phyloP scores from a whole-genome alignment of 495 filamentous ascomycete genomes.

The Penicillium daleae region DNA sequence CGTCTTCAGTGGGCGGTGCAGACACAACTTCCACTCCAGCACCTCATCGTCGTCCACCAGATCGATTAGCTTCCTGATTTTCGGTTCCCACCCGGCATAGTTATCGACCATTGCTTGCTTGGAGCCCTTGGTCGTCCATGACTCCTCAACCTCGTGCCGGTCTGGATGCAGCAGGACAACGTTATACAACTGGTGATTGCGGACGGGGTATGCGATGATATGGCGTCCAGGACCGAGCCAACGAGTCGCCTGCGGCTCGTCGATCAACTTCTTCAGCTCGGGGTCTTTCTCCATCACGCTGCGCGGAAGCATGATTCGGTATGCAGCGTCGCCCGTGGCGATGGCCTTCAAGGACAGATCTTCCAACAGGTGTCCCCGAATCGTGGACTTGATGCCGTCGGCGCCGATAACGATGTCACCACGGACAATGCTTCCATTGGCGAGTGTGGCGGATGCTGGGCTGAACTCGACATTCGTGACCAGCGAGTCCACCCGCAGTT shows the following conservation, averaged over 20 bases:
- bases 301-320: constrained; percentile 46
- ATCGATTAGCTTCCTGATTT: constrained; percentile 41
- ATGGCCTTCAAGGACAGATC: constrained; percentile 35
- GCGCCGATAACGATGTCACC: constrained; percentile 51
- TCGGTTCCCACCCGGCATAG: constrained; percentile 43
- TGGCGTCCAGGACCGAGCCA: constrained; percentile 51
- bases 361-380: constrained; percentile 38
- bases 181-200: constrained; percentile 48
- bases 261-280: constrained; percentile 37
- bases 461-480: constrained; percentile 39
- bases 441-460: constrained; percentile 38
- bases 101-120: constrained; percentile 48
- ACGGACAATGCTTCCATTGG: constrained; percentile 36
- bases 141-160: constrained; percentile 41
- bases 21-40: constrained; percentile 68
- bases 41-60: constrained; percentile 54
- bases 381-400: constrained; percentile 52
- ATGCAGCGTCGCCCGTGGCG: constrained; percentile 50
- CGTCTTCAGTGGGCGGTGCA: constrained; percentile 55
- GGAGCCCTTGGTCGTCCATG: constrained; percentile 48
- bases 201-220: constrained; percentile 49
- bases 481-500: constrained; percentile 38
- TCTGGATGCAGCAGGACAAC: constrained; percentile 50
- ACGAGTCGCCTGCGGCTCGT: constrained; percentile 43
- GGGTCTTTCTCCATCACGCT: constrained; percentile 43